phyloP scores from a whole-genome alignment of 768 basidiomycete genomes.

The Pleurotus eryngii region DNA sequence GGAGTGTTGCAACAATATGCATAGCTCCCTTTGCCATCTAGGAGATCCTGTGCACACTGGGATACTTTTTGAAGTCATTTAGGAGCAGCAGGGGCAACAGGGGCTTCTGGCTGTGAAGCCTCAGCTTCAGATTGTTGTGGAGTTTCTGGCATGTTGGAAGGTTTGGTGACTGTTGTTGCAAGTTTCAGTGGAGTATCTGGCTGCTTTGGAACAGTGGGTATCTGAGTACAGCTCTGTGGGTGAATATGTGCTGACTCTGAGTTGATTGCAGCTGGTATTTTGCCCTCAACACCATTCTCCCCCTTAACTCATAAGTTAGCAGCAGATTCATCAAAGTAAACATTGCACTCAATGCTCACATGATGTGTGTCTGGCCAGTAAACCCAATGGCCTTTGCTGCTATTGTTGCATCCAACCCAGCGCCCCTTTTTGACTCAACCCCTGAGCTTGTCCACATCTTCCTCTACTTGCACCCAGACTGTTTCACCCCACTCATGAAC shows the following conservation, averaged over 20 bases:
- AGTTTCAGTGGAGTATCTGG: background rate
- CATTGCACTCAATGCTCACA: slow-evolving; percentile 26
- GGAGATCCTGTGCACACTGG: background rate
- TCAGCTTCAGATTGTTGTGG: background rate
- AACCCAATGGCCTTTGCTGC: slow-evolving; percentile 24
- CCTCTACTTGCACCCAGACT: slow-evolving; percentile 27
- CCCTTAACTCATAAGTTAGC: slow-evolving; percentile 19
- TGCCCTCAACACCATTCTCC: slow-evolving; percentile 16
- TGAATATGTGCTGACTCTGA: background rate
- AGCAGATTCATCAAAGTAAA: slow-evolving; percentile 15
- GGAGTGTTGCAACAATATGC: background rate
- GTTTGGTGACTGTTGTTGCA: background rate
- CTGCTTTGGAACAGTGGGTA: background rate
- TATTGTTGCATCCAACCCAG: slow-evolving; percentile 23
- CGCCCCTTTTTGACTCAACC: slow-evolving; percentile 14
- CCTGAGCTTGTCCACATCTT: slow-evolving; percentile 21
- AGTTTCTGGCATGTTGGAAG: background rate
- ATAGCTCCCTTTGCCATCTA: background rate
- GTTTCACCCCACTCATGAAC: slow-evolving; percentile 30
- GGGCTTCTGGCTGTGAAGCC: no score
- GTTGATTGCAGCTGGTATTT: background rate
- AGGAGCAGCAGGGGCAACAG: background rate
- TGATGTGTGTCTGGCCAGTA: slow-evolving; percentile 28
- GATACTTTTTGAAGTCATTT: background rate
- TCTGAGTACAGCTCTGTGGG: background rate